Percentiles rank a stretch among this genome's conserved stretches.
Evolutionary conservation across 176 grass and related monocot genomes (phyloP).

Genomic region (Microstegium vimineum): DNA sequence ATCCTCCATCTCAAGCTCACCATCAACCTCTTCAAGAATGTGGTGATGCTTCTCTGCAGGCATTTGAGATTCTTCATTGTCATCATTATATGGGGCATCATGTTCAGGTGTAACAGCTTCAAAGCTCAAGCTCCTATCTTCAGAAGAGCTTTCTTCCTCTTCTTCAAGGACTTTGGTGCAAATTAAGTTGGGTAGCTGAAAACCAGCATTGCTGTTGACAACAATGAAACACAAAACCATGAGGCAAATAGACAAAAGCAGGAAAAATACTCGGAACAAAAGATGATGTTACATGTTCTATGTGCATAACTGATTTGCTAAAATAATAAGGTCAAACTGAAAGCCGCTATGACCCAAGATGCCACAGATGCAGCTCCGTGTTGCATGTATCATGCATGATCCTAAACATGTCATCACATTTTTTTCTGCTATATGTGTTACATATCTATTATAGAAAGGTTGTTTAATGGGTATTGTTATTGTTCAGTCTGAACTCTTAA

Average conservation of each 20-base stretch:
- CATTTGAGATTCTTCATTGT: constrained; percentile 48
- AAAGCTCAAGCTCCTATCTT: constrained; percentile 86
- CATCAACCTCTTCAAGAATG: constrained; percentile 90
- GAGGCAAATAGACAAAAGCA: not conserved
- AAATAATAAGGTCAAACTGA: not conserved
- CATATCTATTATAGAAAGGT: not conserved
- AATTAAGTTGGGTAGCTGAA: constrained; percentile 76
- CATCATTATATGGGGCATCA: constrained; percentile 37
- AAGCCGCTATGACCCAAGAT: not conserved
- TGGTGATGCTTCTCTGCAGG: constrained; percentile 59
- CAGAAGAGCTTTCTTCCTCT: constrained; percentile 67
- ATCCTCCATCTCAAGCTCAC: constrained; percentile 99
- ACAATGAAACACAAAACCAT: constrained; percentile 25
- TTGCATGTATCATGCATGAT: not conserved
- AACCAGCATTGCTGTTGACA: constrained; percentile 81
- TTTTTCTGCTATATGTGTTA: not conserved
- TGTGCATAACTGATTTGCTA: not conserved
- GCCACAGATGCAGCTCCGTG: not conserved
- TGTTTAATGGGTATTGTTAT: not conserved
- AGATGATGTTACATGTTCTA: not conserved
- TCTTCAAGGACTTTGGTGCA: constrained; percentile 75
- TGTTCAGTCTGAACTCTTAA: not conserved
- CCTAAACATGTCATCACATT: not conserved
- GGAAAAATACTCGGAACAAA: not conserved
- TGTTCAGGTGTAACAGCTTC: constrained; percentile 97